These are phyloP conservation scores for Rhynchosporium secalis DNA, from an alignment of 2,329 filamentous ascomycete genomes.

Conservation along the genomic window DNA sequence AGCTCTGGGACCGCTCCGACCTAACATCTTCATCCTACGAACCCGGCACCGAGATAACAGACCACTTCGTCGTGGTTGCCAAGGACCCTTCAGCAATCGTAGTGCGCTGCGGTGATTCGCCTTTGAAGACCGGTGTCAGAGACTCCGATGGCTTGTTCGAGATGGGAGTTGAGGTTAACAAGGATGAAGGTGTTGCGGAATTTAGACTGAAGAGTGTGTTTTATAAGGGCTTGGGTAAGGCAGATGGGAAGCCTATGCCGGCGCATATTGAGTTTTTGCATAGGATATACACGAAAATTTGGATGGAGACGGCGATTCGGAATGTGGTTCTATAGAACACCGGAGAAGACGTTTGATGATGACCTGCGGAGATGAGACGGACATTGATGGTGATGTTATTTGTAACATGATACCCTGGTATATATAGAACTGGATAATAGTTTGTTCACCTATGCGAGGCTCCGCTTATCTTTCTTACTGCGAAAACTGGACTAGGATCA, in stretches of 20 bases:
- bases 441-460: no score
- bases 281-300: slow-evolving; percentile 56
- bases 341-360: neutral
- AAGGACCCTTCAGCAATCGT: slow-evolving; percentile 61
- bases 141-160: slow-evolving; percentile 66
- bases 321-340: slow-evolving; percentile 24
- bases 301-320: slow-evolving; percentile 52
- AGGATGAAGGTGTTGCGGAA: slow-evolving; percentile 61
- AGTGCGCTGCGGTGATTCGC: slow-evolving; percentile 66
- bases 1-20: slow-evolving; percentile 61
- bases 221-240: slow-evolving; percentile 54
- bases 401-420: slow-evolving; percentile 5
- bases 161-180: slow-evolving; percentile 61
- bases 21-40: slow-evolving; percentile 59
- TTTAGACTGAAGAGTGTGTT: slow-evolving; percentile 64
- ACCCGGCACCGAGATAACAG: slow-evolving; percentile 62
- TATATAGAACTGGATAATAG: neutral
- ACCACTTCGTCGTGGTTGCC: slow-evolving; percentile 71
- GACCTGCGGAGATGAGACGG: neutral
- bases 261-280: slow-evolving; percentile 51
- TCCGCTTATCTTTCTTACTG: no score
- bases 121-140: slow-evolving; percentile 55
- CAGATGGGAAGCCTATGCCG: slow-evolving; percentile 46
- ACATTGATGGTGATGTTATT: neutral
- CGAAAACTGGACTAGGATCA: neutral